Base-by-base conservation (phyloP, 2,329 filamentous ascomycete species). In the Cordyceps cateniannulata region DNA sequence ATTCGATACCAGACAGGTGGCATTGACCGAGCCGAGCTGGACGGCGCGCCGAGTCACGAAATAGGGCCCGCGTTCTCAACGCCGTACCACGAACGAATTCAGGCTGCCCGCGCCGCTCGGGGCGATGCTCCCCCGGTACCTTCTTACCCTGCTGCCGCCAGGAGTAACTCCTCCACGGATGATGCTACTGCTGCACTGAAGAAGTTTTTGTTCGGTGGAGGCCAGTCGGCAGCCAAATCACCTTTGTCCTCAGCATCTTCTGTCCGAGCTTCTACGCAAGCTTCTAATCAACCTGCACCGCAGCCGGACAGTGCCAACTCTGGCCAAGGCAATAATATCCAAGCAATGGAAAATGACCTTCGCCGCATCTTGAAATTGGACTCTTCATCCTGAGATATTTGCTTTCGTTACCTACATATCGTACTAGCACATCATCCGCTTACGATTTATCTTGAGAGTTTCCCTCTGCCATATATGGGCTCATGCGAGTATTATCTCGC, bases 11-110 rank as follows among this genome's bases (percentile, higher is more conserved):
- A 65, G 8, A 62, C 66, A 25, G 62, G 62, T 25, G 67, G 68
- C 16, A 68, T 71, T 27, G 71, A 69, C 55, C 65, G 65, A 27
- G 66, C 68, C 25, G 91, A 96, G 69, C 76, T 92, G 50, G 85
- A 90, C 64, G 81, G 82, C 25, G 81, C 79, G 20, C 78, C 79
- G 22, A 77, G 78, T 48, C 79, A 76, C 50, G 76, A 79, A 32
- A 82, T 86, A 65, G 88, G 82, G 3, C 86, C 86, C 29, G 82
- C 87, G 2, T 90, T 90, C 70, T 86, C 88, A 5, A 88, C 86
- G 0, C 83, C 85, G 0, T 87, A 85, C 65, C 75, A 81, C 6
- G 83, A 87, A 62, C 81, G 85, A 48, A 85, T 87, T 62, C 79
- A 78, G 61, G 84, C 83, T 57, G 82, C 80, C 24, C 79, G 77